These are phyloP conservation scores for Excoecaria cochinchinensis DNA, from an alignment of 345 rosid genomes.

Conservation along the genomic window DNA sequence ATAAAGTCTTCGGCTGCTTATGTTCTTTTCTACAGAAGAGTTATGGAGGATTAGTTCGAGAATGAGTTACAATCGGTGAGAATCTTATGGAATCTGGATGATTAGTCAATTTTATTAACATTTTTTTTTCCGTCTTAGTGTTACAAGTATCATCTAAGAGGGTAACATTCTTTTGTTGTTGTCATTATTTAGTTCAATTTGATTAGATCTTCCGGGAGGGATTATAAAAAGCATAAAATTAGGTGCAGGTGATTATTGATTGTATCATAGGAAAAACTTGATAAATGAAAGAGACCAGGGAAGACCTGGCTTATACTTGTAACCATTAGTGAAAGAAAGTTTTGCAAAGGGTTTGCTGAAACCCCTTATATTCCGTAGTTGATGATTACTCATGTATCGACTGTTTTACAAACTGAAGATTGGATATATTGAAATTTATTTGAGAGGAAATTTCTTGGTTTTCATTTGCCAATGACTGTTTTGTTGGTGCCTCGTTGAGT, in stretches of 20 bases:
- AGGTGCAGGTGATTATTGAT: conserved; percentile 28
- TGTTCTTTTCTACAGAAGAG: conserved; percentile 94
- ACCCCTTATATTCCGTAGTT: background rate
- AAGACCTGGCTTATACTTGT: conserved; percentile 10
- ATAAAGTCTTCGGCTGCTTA: conserved; percentile 94
- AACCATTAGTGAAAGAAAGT: conserved; percentile 15
- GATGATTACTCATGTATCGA: conserved; percentile 8
- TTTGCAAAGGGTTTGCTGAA: conserved; percentile 18
- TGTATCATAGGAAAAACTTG: conserved; percentile 38
- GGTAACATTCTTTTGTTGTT: conserved; percentile 35
- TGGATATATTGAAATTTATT: conserved; percentile 18
- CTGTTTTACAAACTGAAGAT: conserved; percentile 12
- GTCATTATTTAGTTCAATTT: conserved; percentile 26
- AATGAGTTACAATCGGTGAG: conserved; percentile 7
- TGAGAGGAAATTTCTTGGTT: conserved; percentile 14
- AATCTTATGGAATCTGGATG: conserved; percentile 20
- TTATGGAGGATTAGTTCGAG: conserved; percentile 39
- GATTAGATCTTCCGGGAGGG: conserved; percentile 10
- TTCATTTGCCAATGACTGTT: no score
- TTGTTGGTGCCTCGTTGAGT: no score
- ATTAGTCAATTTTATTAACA: conserved; percentile 22
- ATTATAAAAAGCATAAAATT: background rate
- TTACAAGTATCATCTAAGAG: conserved; percentile 13
- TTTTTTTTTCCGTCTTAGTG: conserved; percentile 25
- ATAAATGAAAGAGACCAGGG: conserved; percentile 20